A percentile compares a stretch with the other conserved stretches of the same genome.
Conservation (phyloP, 2,329 filamentous ascomycete genomes). For the Thielaviopsis musarum region DNA sequence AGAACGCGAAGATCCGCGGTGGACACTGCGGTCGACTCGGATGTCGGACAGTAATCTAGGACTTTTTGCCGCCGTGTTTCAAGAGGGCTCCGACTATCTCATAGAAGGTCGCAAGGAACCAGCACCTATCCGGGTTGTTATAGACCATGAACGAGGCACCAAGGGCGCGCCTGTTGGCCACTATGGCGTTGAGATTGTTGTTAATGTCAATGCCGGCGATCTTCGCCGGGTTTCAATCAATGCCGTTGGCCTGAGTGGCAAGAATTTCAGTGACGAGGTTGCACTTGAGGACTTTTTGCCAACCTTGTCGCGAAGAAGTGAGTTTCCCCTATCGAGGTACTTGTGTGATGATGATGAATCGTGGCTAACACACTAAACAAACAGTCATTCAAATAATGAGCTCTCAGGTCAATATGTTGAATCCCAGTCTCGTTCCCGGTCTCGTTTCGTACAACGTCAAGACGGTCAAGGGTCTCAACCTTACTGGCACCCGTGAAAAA, state of each 20-base stretch:
- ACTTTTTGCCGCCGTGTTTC: constrained; percentile 52
- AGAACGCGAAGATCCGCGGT: constrained; percentile 67
- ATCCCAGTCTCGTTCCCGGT: constrained; percentile 45
- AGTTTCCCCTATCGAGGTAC: constrained; percentile 17
- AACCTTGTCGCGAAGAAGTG: constrained; percentile 57
- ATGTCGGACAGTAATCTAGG: constrained; percentile 43
- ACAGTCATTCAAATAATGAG: constrained; percentile 57
- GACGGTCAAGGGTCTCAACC: constrained; percentile 51
- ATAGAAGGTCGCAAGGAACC: constrained; percentile 49
- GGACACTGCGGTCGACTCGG: constrained; percentile 58
- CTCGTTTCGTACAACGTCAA: constrained; percentile 66
- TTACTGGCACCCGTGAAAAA: constrained; percentile 46
- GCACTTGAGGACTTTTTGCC: constrained; percentile 56
- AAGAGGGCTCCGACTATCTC: constrained; percentile 47
- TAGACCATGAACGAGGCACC: constrained; percentile 51
- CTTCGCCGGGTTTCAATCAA: constrained; percentile 31
- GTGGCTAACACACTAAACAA: background rate
- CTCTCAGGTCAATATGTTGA: constrained; percentile 50
- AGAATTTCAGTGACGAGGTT: constrained; percentile 57
- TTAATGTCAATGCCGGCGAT: constrained; percentile 40
- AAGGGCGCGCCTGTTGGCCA: constrained; percentile 49
- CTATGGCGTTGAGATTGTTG: constrained; percentile 55
- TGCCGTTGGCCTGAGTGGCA: constrained; percentile 49
- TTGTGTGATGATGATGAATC: constrained; percentile 18
- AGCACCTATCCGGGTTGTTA: constrained; percentile 53